phyloP scores from a whole-genome alignment of 176 grass and related monocot genomes.

The Juncus effusus region DNA sequence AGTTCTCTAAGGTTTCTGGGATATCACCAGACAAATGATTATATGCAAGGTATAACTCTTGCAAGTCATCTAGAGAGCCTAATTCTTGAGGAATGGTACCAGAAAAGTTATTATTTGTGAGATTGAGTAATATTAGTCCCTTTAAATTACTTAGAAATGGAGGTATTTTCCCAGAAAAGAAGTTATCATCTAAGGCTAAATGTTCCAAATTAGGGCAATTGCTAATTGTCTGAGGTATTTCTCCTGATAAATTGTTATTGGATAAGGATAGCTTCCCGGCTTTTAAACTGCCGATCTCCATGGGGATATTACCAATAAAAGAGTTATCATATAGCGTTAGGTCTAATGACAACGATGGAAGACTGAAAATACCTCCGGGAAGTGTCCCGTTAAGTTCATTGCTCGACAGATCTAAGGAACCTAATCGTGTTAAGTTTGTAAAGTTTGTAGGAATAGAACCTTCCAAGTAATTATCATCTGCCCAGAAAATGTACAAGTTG shows the following conservation, averaged over 20 bases:
- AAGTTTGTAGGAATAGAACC: constrained; percentile 24
- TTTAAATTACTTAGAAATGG: constrained; percentile 8
- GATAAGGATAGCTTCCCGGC: not conserved
- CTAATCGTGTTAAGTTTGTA: not conserved
- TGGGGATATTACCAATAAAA: not conserved
- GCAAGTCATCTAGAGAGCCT: not conserved
- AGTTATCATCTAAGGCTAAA: not conserved
- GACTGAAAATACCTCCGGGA: constrained; percentile 14
- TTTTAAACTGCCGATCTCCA: not conserved
- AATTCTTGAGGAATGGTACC: constrained; percentile 2
- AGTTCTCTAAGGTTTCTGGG: not conserved
- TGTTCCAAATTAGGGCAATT: not conserved
- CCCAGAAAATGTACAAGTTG: not conserved
- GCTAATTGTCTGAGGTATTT: not conserved
- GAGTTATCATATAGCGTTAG: too few species aligned
- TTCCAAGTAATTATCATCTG: not conserved
- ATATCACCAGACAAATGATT: constrained; percentile 7
- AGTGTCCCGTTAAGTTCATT: constrained; percentile 22
- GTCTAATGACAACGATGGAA: constrained; percentile 10
- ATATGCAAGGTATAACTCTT: not conserved
- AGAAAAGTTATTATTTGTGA: not conserved
- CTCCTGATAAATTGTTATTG: not conserved
- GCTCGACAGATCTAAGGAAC: not conserved
- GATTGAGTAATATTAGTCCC: not conserved
- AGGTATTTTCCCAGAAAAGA: not conserved